Base-by-base conservation (phyloP, 345 rosid species). In the Firmiana major region DNA sequence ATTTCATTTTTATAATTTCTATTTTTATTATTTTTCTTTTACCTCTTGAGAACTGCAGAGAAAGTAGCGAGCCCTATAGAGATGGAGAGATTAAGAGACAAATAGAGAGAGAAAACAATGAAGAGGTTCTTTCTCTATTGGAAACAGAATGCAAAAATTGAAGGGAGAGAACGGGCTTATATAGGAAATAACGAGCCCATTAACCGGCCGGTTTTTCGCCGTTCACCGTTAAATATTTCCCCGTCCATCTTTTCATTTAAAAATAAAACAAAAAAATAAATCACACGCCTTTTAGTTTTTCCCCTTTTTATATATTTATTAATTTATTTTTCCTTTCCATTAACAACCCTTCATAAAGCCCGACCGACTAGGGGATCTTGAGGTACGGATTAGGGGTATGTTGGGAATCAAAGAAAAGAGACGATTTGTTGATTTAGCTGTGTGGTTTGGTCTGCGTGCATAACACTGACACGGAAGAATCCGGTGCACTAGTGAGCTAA, bases 121-220 rank as follows among this genome's bases (percentile, higher is more conserved):
- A 73, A 70, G 74, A 74, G 59, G 78, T 63, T 66, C 73, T 45
- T 31, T 36, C 46, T 11, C 65, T 69, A 73, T 40, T 22, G 40
- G 79, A 49, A 57, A 64, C 72, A 12, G 65, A 70, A 65, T 71
- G 85, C 73, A 53, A 36, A 54, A 57, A 69, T 19, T 59, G 60
- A 67, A 77, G 64, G 24, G 66, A 65, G 74, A 62, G 34, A 19
- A 71, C 19, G 87, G 83, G 75, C 79, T 81, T 89, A 89, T 89
- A 89, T 89, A 89, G 90, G 87, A 83, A 87, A 86, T 81, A 76
- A 73, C 77, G 82, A 79, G 76, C 46, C 84, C 77, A 74, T 31
- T 81, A 59, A 76, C 82, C 85, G 85, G 77, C 82, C 84, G 83
- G 76, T 69, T n/a, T 83, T 64, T 70, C 82, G 79, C 86, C 80